Percentiles rank a stretch among this genome's conserved stretches.
These are phyloP conservation scores for Kalaharituber pfeilii DNA, from an alignment of 2,329 filamentous ascomycete genomes.

Conservation along the genomic window DNA sequence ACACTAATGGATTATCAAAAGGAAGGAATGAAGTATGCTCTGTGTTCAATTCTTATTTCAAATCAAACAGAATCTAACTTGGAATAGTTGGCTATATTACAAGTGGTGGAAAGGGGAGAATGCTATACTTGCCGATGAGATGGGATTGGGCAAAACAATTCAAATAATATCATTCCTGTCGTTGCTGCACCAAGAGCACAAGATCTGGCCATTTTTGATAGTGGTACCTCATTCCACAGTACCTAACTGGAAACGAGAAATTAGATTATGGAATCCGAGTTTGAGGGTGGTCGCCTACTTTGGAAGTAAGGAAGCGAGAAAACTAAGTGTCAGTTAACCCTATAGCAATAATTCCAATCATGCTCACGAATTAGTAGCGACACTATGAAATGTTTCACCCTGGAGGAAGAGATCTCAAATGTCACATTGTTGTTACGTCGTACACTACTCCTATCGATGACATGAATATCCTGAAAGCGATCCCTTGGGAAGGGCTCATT, in stretches of 20 bases:
- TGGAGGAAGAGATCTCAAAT: slow-evolving; percentile 49
- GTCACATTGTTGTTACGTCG: slow-evolving; percentile 85
- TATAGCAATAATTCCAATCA: neutral
- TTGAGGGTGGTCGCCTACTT: slow-evolving; percentile 86
- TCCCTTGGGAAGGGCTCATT: slow-evolving; percentile 74
- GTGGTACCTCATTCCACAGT: slow-evolving; percentile 91
- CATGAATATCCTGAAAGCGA: slow-evolving; percentile 44
- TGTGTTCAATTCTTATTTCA: neutral
- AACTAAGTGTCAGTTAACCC: slow-evolving; percentile 42
- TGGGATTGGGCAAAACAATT: slow-evolving; percentile 95
- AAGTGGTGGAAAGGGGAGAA: slow-evolving; percentile 72
- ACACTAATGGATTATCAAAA: slow-evolving; percentile 86
- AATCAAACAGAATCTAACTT: slow-evolving; percentile 4
- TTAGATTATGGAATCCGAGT: slow-evolving; percentile 79
- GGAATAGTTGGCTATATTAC: slow-evolving; percentile 59
- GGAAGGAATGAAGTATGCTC: slow-evolving; percentile 54
- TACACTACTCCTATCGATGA: slow-evolving; percentile 76
- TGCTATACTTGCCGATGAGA: slow-evolving; percentile 87
- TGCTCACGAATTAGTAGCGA: slow-evolving; percentile 11
- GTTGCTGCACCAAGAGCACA: slow-evolving; percentile 30
- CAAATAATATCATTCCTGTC: slow-evolving; percentile 32
- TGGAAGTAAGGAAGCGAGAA: slow-evolving; percentile 55
- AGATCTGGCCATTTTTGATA: slow-evolving; percentile 80
- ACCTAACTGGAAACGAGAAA: slow-evolving; percentile 83
- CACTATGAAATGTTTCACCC: slow-evolving; percentile 71